A percentile compares a stretch with the other conserved stretches of the same genome.
Evolutionary conservation across 2,329 filamentous ascomycete genomes (phyloP).

Genomic region (Paecilomyces sp.): DNA sequence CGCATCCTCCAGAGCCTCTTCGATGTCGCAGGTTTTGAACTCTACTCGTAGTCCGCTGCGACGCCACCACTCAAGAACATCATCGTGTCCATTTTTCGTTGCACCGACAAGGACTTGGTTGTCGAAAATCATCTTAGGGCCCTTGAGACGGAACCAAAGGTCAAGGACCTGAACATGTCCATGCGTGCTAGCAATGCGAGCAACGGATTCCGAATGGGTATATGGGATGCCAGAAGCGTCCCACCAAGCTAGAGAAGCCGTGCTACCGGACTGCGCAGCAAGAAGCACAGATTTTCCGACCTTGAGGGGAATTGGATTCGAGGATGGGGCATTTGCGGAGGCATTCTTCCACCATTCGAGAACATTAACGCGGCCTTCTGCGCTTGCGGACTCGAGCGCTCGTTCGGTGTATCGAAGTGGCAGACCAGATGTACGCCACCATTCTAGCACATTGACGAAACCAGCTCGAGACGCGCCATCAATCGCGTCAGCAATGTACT

Average conservation of each 20-base stretch:
- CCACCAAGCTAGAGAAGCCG: constrained; percentile 80
- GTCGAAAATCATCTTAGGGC: constrained; percentile 73
- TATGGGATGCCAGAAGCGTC: constrained; percentile 72
- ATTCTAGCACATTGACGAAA: constrained; percentile 77
- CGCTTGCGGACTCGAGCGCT: constrained; percentile 80
- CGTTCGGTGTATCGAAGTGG: constrained; percentile 78
- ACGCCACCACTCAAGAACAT: constrained; percentile 91
- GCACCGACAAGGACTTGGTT: constrained; percentile 77
- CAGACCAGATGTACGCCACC: constrained; percentile 80
- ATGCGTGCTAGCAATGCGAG: constrained; percentile 76
- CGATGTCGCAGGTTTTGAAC: constrained; percentile 92
- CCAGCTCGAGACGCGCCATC: constrained; percentile 83
- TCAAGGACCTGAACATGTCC: constrained; percentile 79
- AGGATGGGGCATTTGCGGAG: constrained; percentile 50
- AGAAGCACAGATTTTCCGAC: constrained; percentile 78
- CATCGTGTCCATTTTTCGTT: constrained; percentile 77
- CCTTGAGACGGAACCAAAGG: constrained; percentile 69
- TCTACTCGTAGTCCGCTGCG: constrained; percentile 65
- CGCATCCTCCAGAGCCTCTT: constrained; percentile 87
- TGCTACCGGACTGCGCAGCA: constrained; percentile 74
- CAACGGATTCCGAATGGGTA: constrained; percentile 71
- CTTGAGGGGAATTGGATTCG: constrained; percentile 54
- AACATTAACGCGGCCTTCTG: constrained; percentile 75
- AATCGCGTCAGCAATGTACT: constrained; percentile 77
- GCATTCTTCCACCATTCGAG: constrained; percentile 89